Evolutionary conservation across 2,329 filamentous ascomycete species (phyloP).

Genomic region (Sphaerulina vaccinii): DNA sequence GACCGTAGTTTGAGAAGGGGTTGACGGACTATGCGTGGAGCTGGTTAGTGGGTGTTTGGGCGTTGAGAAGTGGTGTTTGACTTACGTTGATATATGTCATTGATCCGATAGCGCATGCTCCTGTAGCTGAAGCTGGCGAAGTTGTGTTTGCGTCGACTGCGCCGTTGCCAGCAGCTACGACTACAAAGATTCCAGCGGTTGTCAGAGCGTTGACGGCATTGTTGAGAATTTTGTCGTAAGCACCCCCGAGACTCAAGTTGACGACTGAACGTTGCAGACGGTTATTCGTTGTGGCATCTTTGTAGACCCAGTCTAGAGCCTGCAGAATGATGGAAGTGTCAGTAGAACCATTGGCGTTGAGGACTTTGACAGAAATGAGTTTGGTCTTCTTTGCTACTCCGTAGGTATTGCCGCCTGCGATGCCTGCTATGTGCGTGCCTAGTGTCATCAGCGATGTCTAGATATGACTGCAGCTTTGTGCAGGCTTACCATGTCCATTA

Average conservation of each 20-base stretch:
- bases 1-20: constrained; percentile 42
- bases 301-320: constrained; percentile 47
- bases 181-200: constrained; percentile 41
- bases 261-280: constrained; percentile 35
- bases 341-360: constrained; percentile 45
- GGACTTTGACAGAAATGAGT: constrained; percentile 51
- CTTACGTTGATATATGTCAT: constrained; percentile 31
- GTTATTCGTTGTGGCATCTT: constrained; percentile 66
- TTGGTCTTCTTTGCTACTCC: constrained; percentile 53
- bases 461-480: too few relatives aligned
- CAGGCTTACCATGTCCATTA: constrained; percentile 62
- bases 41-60: neutral
- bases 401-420: constrained; percentile 62
- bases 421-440: constrained; percentile 63
- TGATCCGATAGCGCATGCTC: constrained; percentile 39
- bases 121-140: constrained; percentile 39
- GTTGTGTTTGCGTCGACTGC: constrained; percentile 27
- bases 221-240: constrained; percentile 29
- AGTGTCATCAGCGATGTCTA: too few relatives aligned
- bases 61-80: neutral
- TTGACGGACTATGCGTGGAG: constrained; percentile 14
- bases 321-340: constrained; percentile 45
- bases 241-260: constrained; percentile 43
- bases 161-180: constrained; percentile 39
- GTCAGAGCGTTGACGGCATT: constrained; percentile 38